Evolutionary conservation across 768 basidiomycete genomes (phyloP), one percentile per base, ranked within the genome.

Genomic region (Kondoa subrosea): DNA sequence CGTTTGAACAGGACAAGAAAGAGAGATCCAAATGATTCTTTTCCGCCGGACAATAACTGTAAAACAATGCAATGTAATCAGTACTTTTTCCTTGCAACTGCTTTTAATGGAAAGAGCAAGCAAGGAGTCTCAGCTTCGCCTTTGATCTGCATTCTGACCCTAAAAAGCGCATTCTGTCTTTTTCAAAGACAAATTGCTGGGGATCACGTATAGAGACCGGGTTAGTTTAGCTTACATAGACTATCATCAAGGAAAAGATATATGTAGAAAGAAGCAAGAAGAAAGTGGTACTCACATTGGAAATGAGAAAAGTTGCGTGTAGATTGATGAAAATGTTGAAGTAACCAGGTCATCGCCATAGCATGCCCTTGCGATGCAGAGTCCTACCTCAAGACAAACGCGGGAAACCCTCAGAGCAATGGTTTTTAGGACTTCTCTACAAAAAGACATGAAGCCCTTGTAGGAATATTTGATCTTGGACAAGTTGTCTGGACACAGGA

Each of bases 1-100:
- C 70, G 17, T 68, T 64, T 32, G 68, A 70, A 40, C 56, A 59
- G 17, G 50, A 68, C 17, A 27, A 66, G 29, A 67, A 69, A 40
- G 58, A 25, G 4, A 4, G n/a, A 26, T 31, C 25, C 25, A 25
- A 25, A 4, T 31, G 58, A 31, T n/a, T n/a, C n/a, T n/a, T n/a
- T n/a, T n/a, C n/a, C n/a, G n/a, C n/a, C n/a, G 58, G 8, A 31
- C 12, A 60, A 4, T 12, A 12, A 31, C 30, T 60, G 58, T 31
- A 25, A 4, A 60, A 14, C 30, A 31, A 60, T 60, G 12, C 14
- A 26, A 60, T 25, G 58, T 14, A 60, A 60, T 60, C 14, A 60
- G 58, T 27, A 26, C 4, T 15, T 26, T 60, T 12, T 60, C 4
- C 58, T 4, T 15, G 29, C 58, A 60, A 14, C 14, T 15, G 29